Evolutionary conservation across 2,329 filamentous ascomycete species (phyloP), one percentile per base, ranked within the genome.

Genomic region (Penicillium hesseltinei): DNA sequence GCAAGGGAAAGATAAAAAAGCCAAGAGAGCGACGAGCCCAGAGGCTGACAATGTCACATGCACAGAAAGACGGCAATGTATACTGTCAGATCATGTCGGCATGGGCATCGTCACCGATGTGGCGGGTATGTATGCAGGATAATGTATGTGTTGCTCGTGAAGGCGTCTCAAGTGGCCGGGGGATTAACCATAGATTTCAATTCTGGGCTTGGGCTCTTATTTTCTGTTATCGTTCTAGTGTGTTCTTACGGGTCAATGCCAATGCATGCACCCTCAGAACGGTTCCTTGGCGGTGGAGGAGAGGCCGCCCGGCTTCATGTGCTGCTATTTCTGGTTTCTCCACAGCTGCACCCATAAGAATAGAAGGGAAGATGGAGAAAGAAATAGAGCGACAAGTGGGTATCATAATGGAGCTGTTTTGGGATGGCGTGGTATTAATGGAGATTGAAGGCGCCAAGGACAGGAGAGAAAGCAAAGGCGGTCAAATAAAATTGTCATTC

Each of bases 321-420:
- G 39, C 46, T 46, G 43, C 13, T 25, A 19, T 7, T 45, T 25
- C 23, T 42, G 23, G 29, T 39, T 15, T 55, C 13, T 55, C 27
- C 52, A 43, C 38, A 35, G 50, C 51, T 49, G 56, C 27, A 39
- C 35, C 21, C 62, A 36, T 55, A 46, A 42, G 39, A 64, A 64
- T 42, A 60, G 59, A 67, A 65, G 56, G 51, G 66, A 68, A 62
- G 60, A 65, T 19, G 39, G 53, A 42, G 31, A 33, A 29, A 13
- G 9, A 47, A 46, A 59, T 63, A 57, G 67, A 68, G 67, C 64
- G 64, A 71, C 65, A 68, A 69, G 60, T 71, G 72, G 72, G 71
- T 74, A 74, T 74, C 72, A 74, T 73, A 74, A 73, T 62, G 69
- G 63, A 67, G 65, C 65, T 69, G 65, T 65, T 69, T 70, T 57